Base-by-base conservation (phyloP, 768 basidiomycete species). In the Phaffia australis region DNA sequence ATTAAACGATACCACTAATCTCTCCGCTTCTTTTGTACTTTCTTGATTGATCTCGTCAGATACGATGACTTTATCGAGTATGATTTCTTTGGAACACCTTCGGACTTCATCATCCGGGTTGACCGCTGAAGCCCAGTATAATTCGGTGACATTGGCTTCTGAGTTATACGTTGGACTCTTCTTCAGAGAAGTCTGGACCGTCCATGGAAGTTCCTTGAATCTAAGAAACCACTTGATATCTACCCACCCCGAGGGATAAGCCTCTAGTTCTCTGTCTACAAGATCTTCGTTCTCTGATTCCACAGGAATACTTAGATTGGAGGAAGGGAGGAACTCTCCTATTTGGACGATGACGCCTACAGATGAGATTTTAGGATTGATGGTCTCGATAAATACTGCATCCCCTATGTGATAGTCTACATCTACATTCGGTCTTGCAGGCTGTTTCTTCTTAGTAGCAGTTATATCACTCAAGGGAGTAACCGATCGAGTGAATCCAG, bases 301-400 rank as follows among this genome's bases (percentile, higher is more conserved):
- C 48, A 66, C 46, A 54, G 74, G 69, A 29, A 70, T 48, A 73
- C 75, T 74, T 15, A 49, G 25, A 19, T 54, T 30, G 4, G 52
- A 29, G 4, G 5, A 9, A 4, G 52, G 15, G 52, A 54, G 52
- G 23, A 23, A 47, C 42, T 63, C 67, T 63, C 67, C 63, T 42
- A 69, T 58, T 58, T 69, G 62, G 19, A 69, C 67, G 29, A 69
- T 46, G n/a, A 69, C 67, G 21, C 67, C 67, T 23, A 69, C 55
- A 19, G 48, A 62, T 1, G 67, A 63, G 32, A 64, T n/a, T 1
- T 54, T 54, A 8, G 58, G 47, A 11, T 60, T 58, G 29, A 32
- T 48, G 19, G n/a, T 9, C 27, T 49, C 64, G 25, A 69, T 47
- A 32, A 69, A 63, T 0, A 69, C 67, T 6, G 67, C 52, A 19